phyloP scores from a whole-genome alignment of 768 basidiomycete genomes.

The Suillus occidentalis region DNA sequence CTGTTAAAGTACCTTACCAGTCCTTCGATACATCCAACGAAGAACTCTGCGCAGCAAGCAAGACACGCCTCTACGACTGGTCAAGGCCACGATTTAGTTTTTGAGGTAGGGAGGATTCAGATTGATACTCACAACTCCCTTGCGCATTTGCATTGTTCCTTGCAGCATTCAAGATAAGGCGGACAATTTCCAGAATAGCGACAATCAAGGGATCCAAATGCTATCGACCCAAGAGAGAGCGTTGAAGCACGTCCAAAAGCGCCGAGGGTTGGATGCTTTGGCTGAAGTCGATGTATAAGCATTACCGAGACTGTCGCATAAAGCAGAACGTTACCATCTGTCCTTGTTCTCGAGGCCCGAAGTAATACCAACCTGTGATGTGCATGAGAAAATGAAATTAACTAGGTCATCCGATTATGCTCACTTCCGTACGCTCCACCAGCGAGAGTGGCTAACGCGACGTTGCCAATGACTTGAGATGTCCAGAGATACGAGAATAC shows the following conservation, averaged over 20 bases:
- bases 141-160: conserved; percentile 60
- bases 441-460: conserved; percentile 75
- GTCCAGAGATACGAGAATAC: conserved; percentile 88
- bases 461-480: conserved; percentile 78
- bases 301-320: background rate
- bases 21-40: conserved; percentile 67
- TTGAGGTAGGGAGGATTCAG: background rate
- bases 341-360: conserved; percentile 67
- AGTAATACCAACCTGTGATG: conserved; percentile 68
- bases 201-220: conserved; percentile 87
- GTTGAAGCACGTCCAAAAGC: conserved; percentile 77
- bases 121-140: conserved; percentile 56
- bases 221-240: conserved; percentile 78
- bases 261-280: conserved; percentile 66
- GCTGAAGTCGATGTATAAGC: conserved; percentile 37
- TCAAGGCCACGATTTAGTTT: background rate
- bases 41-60: conserved; percentile 78
- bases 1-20: conserved; percentile 82
- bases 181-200: conserved; percentile 70
- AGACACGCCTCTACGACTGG: conserved; percentile 73
- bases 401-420: conserved; percentile 9
- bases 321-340: conserved; percentile 46
- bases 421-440: conserved; percentile 70
- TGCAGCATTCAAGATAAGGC: conserved; percentile 58
- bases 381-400: background rate